Evolutionary conservation across 1,139 yeast genomes (phyloP).

Genomic region (Suhomyces chickasaworum): DNA sequence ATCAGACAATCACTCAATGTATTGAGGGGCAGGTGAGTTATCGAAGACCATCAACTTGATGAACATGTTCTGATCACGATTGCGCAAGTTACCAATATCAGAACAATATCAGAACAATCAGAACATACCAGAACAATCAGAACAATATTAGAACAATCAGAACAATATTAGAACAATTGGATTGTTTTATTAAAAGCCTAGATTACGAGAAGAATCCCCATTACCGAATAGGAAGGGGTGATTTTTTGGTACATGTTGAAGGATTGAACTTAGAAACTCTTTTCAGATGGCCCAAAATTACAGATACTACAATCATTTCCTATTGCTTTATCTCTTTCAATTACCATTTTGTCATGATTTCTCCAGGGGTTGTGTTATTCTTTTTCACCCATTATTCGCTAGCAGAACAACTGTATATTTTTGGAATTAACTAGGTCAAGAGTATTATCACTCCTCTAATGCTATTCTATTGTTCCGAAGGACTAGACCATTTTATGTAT

Average conservation of each 20-base stretch:
- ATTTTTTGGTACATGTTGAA: no score
- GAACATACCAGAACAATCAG: no score
- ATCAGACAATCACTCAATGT: not conserved
- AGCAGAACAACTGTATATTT: not conserved
- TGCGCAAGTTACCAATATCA: not conserved
- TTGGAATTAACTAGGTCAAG: no score
- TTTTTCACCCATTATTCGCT: not conserved
- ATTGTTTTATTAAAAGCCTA: not conserved
- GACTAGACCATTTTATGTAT: not conserved
- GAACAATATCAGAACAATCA: not conserved
- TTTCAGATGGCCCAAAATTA: no score
- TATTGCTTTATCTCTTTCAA: no score
- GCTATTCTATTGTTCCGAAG: not conserved
- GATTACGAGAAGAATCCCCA: not conserved
- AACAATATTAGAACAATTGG: not conserved
- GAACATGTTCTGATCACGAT: not conserved
- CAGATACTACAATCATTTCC: no score
- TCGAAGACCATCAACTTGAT: not conserved
- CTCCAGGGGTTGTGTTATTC: no score
- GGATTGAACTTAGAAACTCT: no score
- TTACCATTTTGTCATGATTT: no score
- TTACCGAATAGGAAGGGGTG: not conserved
- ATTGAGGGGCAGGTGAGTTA: not conserved
- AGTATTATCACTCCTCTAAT: no score
- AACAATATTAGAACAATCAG: no score